These are phyloP conservation scores for Monosporozyma yasuniensis DNA, from an alignment of 805 yeast species.

Conservation along the genomic window DNA sequence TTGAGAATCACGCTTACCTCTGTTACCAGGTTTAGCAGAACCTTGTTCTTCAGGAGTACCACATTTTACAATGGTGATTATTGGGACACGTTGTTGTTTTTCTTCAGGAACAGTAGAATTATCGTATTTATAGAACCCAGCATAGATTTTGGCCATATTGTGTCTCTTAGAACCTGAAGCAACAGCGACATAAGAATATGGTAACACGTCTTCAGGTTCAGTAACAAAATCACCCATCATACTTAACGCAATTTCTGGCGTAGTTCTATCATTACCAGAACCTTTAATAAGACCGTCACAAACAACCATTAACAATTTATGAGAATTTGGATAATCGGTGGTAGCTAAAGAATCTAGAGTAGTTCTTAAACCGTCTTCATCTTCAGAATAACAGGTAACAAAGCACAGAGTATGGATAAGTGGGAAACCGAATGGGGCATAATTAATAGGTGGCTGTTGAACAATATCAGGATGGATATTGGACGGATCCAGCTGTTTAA, in stretches of 20 bases:
- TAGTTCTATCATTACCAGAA: slow-evolving; percentile 76
- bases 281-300: slow-evolving; percentile 96
- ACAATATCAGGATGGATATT: slow-evolving; percentile 67
- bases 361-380: slow-evolving; percentile 72
- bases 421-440: slow-evolving; percentile 80
- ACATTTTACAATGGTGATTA: slow-evolving; percentile 71
- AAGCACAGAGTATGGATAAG: slow-evolving; percentile 63
- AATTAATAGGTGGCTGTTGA: slow-evolving; percentile 86
- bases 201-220: slow-evolving; percentile 64
- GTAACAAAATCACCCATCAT: slow-evolving; percentile 77
- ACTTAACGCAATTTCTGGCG: slow-evolving; percentile 81
- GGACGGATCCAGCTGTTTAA: slow-evolving; percentile 46
- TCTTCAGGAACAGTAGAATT: slow-evolving; percentile 65
- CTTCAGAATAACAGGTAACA: slow-evolving; percentile 94
- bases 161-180: slow-evolving; percentile 92
- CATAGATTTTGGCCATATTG: slow-evolving; percentile 93
- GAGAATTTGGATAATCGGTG: slow-evolving; percentile 92
- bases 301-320: slow-evolving; percentile 74
- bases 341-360: slow-evolving; percentile 88
- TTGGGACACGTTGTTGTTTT: slow-evolving; percentile 79
- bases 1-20: slow-evolving; percentile 95
- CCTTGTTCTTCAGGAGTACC: slow-evolving; percentile 76
- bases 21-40: slow-evolving; percentile 75
- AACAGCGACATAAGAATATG: slow-evolving; percentile 89
- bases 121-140: slow-evolving; percentile 87